These are phyloP conservation scores for Colletotrichum limetticola DNA, from an alignment of 2,329 filamentous ascomycete species.

Conservation along the genomic window DNA sequence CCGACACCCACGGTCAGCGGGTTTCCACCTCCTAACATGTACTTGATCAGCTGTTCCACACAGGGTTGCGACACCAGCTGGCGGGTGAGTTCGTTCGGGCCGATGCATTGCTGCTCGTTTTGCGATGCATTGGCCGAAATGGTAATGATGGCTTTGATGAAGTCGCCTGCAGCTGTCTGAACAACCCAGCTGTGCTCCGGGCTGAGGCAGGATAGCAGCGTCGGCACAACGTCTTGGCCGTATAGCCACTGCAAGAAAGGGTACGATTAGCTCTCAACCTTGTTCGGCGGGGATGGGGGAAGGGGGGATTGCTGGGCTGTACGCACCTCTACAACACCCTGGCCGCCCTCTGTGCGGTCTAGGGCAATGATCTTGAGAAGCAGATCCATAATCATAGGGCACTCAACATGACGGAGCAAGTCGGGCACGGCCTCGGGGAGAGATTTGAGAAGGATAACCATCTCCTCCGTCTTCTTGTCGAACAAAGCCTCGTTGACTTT, in stretches of 20 bases:
- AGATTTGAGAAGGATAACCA: constrained; percentile 89
- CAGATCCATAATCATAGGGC: constrained; percentile 98
- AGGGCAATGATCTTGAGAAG: constrained; percentile 96
- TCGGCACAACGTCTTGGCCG: constrained; percentile 86
- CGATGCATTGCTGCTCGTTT: constrained; percentile 98
- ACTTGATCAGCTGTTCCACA: constrained; percentile 83
- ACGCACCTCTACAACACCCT: constrained; percentile 91
- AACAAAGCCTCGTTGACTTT: constrained; percentile 98
- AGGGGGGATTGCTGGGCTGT: neutral
- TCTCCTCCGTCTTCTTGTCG: constrained; percentile 97
- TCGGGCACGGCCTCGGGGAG: constrained; percentile 84
- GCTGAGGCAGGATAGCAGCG: constrained; percentile 85
- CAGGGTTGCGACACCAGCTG: constrained; percentile 91
- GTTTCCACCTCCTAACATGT: constrained; percentile 95
- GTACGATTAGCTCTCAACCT: neutral
- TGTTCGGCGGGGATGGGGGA: constrained; percentile 6
- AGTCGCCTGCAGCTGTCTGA: constrained; percentile 96
- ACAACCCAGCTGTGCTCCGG: constrained; percentile 88
- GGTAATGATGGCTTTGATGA: constrained; percentile 98
- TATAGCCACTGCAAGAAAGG: constrained; percentile 81
- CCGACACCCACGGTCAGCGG: constrained; percentile 95
- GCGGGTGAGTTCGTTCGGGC: constrained; percentile 94
- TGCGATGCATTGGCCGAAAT: constrained; percentile 98
- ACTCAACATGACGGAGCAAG: constrained; percentile 94
- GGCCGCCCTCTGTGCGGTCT: constrained; percentile 90